Percentiles rank a stretch among this genome's conserved stretches.
phyloP scores from a whole-genome alignment of 805 yeast species.

The Tetrapisispora fleetii region DNA sequence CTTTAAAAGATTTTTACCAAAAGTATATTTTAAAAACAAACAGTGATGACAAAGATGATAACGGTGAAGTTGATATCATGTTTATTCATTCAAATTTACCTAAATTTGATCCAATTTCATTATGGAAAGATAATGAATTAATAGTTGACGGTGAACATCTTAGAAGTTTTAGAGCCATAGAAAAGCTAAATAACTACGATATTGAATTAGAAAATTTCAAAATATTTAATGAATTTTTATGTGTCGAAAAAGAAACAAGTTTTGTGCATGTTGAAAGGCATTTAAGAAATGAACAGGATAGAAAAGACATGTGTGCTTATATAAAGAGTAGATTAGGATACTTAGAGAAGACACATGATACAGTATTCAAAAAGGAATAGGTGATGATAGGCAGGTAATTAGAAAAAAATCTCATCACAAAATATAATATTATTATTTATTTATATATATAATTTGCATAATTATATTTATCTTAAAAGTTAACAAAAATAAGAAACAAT shows the following conservation, averaged over 20 bases:
- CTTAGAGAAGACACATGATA: conserved; percentile 15
- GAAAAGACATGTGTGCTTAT: conserved; percentile 19
- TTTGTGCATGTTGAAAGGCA: conserved; percentile 16
- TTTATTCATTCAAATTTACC: conserved; percentile 35
- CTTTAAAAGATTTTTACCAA: conserved; percentile 13
- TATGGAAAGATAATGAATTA: conserved; percentile 17
- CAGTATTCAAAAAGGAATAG: conserved; percentile 7
- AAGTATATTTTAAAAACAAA: conserved; percentile 9
- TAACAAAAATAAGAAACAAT: not conserved
- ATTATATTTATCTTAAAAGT: not conserved
- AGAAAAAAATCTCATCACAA: not conserved
- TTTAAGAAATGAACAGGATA: conserved; percentile 9
- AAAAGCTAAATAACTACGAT: conserved; percentile 17
- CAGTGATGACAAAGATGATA: conserved; percentile 5
- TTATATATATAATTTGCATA: not conserved
- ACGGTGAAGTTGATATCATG: conserved; percentile 14
- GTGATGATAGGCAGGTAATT: not conserved
- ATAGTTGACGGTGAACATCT: conserved; percentile 18
- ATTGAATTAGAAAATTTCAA: conserved; percentile 22
- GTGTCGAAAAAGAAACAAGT: conserved; percentile 8
- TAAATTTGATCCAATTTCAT: conserved; percentile 30
- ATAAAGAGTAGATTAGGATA: conserved; percentile 14
- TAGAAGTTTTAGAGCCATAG: conserved; percentile 16
- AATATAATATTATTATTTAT: not conserved
- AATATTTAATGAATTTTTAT: conserved; percentile 15